phyloP scores from a whole-genome alignment of 495 filamentous ascomycete species.

The Daldinia vernicosa region DNA sequence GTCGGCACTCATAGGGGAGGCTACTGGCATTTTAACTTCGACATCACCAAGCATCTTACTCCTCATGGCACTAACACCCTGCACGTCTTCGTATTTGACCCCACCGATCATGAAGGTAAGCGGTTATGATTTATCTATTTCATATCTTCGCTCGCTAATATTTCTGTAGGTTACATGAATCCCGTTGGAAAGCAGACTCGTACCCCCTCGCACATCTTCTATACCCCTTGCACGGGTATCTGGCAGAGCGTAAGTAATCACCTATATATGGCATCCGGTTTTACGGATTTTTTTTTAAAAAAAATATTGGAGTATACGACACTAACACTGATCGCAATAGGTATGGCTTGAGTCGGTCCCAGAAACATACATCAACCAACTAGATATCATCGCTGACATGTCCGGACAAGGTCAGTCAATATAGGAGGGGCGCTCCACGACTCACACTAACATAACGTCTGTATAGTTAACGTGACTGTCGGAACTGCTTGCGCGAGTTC shows the following conservation, averaged over 20 bases:
- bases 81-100: conserved; percentile 71
- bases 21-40: conserved; percentile 68
- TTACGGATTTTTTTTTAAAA: neutral
- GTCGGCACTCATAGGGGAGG: conserved; percentile 67
- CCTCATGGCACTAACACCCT: conserved; percentile 60
- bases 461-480: conserved; percentile 62
- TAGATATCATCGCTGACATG: conserved; percentile 67
- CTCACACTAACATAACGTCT: conserved; percentile 28
- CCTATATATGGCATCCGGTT: neutral
- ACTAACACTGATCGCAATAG: conserved; percentile 10
- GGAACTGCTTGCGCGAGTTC: conserved; percentile 45
- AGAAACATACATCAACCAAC: conserved; percentile 59
- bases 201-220: conserved; percentile 70
- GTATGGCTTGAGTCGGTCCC: conserved; percentile 72
- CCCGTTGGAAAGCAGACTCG: conserved; percentile 72
- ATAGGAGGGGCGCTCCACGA: neutral
- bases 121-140: neutral
- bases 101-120: conserved; percentile 62
- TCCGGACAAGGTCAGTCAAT: conserved; percentile 62
- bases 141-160: neutral
- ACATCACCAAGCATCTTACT: conserved; percentile 62
- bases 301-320: neutral
- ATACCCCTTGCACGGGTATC: conserved; percentile 73
- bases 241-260: conserved; percentile 65
- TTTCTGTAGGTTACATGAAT: conserved; percentile 53